Base-by-base conservation (phyloP, 495 filamentous ascomycete genomes). In the Ramalina peruviana region DNA sequence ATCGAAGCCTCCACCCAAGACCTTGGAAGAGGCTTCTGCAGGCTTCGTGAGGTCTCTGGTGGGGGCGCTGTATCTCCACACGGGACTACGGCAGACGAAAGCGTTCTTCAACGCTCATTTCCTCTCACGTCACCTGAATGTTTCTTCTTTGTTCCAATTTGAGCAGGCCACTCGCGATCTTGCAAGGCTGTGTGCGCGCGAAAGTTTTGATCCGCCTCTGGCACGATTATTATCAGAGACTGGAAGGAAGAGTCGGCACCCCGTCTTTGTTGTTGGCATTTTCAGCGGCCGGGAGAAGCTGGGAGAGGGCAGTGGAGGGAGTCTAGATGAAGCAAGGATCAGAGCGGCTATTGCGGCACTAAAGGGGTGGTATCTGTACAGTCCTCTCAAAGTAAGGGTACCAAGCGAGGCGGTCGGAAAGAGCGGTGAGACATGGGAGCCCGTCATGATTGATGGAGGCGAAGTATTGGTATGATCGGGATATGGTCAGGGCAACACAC, bases 311-410 rank as follows among this genome's bases (percentile, higher is more conserved):
- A 69, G 78, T 50, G 92, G 82, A 36, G 65, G 76, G 44, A 85
- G 74, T 66, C 69, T 97, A 50, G 66, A 85, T 49, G 78, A 86
- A 63, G 90, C 85, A 48, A 79, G 85, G 55, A 71, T 73, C 40
- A 73, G 85, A 59, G 92, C 92, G 13, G 76, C 87, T 38, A 84
- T 90, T 42, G 78, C 82, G 46, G 79, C 90, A 16, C 69, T 98
- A 56, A 94, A 94, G 72, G 72, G 77, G 16, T 98, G 93, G 93
- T 98, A 97, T 66, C 71, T 97, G 50, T 98, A 98, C 66, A 85
- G 78, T 63, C 92, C 92, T 11, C 51, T 78, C 40, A 67, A 79
- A 46, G 77, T 80, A 13, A 72, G 75, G 37, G 72, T 95, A 43
- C 92, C 92, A 23, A 93, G 85, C 65, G 81, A 88, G 41, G 85